These are phyloP conservation scores for Sugiyamaella grinbergsii DNA, from an alignment of 1,139 yeast genomes.

Conservation along the genomic window DNA sequence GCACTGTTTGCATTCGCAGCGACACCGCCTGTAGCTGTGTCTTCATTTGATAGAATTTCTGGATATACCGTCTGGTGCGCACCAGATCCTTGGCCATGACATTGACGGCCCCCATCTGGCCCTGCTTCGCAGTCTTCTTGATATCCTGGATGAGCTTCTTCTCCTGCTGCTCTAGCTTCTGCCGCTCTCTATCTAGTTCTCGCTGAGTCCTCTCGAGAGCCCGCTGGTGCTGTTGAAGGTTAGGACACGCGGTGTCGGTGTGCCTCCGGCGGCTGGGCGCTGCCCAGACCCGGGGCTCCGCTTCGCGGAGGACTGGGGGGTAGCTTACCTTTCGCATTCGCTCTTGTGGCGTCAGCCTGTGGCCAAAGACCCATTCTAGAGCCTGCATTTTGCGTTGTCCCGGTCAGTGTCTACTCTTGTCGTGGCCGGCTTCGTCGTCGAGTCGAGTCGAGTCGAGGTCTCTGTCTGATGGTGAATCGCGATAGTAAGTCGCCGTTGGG, in stretches of 20 bases:
- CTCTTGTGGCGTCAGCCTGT: constrained; percentile 91
- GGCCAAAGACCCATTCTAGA: constrained; percentile 95
- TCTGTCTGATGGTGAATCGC: background rate
- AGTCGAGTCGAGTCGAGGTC: too few relatives aligned
- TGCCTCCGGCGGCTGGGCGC: constrained; percentile 15
- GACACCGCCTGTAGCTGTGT: constrained; percentile 95
- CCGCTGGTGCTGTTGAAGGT: constrained; percentile 65
- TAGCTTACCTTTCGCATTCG: constrained; percentile 70
- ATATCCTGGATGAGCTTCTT: constrained; percentile 83
- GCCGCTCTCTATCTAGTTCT: constrained; percentile 83
- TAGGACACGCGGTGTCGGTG: background rate
- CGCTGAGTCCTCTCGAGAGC: constrained; percentile 93
- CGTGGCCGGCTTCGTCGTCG: background rate
- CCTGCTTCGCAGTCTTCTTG: constrained; percentile 85
- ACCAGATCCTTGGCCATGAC: constrained; percentile 95
- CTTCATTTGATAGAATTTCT: constrained; percentile 90
- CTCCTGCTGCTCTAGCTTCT: constrained; percentile 86
- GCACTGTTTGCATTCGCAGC: constrained; percentile 83
- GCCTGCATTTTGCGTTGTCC: constrained; percentile 50
- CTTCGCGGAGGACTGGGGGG: constrained; percentile 1
- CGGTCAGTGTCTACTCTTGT: background rate
- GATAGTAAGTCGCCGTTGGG: constrained; percentile 1
- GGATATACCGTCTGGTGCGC: constrained; percentile 75
- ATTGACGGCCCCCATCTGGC: constrained; percentile 86
- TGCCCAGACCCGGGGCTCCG: constrained; percentile 15